Evolutionary conservation across 495 filamentous ascomycete genomes (phyloP), one percentile per base, ranked within the genome.

Genomic region (Xylaria telfairii): DNA sequence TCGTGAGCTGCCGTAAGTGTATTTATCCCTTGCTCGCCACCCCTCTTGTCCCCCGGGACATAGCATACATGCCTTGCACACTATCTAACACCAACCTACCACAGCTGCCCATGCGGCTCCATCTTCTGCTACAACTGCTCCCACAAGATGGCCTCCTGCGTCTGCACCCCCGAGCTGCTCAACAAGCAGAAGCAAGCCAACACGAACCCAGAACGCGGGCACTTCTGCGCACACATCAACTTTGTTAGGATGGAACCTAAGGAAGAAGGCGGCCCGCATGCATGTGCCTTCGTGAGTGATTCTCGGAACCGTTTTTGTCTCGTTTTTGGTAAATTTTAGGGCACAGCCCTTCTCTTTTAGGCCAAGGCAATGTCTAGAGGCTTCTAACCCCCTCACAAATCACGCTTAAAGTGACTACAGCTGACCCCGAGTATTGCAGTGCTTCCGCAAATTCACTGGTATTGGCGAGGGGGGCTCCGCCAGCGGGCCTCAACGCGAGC

Each of bases 121-220:
- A 59, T 59, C 1, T 59, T 59, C 54, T 59, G 54, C 54, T 34
- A 37, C 28, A 34, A 47, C 44, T 47, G 44, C 44, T n/a, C 44
- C 3, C 44, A n/a, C 44, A 47, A 47, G 44, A 47, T 47, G 44
- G 44, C 44, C 19, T 47, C 44, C 17, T 47, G 44, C 44, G 19
- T 21, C 3, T 47, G 44, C 44, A 19, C 44, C 4, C 44, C 19
- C 44, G 44, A 47, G 44, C 19, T 47, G 5, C 44, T 47, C 0
- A 47, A 47, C 44, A 1, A 3, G 44, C 44, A 47, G 5, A 47
- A 47, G 4, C 44, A 47, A n/a, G 44, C 44, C 44, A 47, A 47
- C 44, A 47, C 2, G 44, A n/a, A 47, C 17, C 44, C 44, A 5
- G 44, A 47, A n/a, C 44, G 44, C 44, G 44, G 19, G 1, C 44